Conservation (phyloP, 768 basidiomycete genomes). For the Tulasnella sp. region DNA sequence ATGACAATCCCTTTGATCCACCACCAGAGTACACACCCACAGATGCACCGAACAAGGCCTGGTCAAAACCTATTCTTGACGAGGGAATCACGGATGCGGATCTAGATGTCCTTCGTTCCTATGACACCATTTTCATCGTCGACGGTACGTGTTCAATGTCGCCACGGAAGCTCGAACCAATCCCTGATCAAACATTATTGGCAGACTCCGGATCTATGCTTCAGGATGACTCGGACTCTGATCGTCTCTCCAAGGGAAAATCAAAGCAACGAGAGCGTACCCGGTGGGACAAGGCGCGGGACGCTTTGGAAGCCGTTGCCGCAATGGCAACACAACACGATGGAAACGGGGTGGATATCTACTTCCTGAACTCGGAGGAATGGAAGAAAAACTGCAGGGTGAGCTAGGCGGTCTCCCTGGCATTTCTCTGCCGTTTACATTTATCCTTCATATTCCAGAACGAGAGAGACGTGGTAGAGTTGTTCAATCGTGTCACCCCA, state of each 20-base stretch:
- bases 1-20: background rate
- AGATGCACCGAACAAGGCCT: background rate
- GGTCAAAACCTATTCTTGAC: background rate
- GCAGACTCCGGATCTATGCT: conserved; percentile 56
- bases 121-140: conserved; percentile 56
- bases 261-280: conserved; percentile 29
- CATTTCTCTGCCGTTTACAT: background rate
- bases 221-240: background rate
- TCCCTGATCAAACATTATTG: conserved; percentile 30
- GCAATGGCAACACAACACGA: conserved; percentile 50
- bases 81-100: background rate
- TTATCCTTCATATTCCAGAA: background rate
- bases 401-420: conserved; percentile 34
- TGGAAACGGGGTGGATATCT: conserved; percentile 55
- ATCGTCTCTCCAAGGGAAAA: background rate
- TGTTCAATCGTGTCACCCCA: background rate
- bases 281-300: conserved; percentile 50
- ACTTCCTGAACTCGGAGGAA: conserved; percentile 50
- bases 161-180: too few species aligned
- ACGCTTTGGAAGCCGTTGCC: conserved; percentile 51
- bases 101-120: conserved; percentile 30
- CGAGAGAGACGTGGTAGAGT: background rate
- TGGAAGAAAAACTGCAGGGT: conserved; percentile 38
- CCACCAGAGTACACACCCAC: background rate
- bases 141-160: conserved; percentile 6